phyloP scores from a whole-genome alignment of 176 grass and related monocot genomes.

The Zea luxurians region DNA sequence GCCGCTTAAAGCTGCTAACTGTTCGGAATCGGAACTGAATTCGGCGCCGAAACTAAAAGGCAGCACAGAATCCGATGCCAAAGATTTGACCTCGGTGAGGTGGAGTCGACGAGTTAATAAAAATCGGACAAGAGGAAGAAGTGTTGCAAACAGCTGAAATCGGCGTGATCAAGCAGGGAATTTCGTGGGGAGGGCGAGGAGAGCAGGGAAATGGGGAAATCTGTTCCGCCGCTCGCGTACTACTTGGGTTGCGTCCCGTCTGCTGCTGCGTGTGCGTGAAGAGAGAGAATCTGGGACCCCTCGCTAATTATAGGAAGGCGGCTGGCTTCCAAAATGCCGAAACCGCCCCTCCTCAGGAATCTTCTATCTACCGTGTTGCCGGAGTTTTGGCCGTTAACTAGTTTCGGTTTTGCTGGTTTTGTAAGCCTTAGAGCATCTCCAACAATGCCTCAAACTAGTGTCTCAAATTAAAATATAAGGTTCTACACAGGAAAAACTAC shows the following conservation, averaged over 20 bases:
- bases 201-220: constrained; percentile 32
- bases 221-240: constrained; percentile 32
- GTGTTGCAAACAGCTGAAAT: neutral
- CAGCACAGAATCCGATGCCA: constrained; percentile 15
- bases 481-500: no score
- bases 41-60: neutral
- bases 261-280: constrained; percentile 29
- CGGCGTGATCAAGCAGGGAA: neutral
- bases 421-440: no score
- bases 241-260: constrained; percentile 35
- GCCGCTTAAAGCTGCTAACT: neutral
- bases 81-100: neutral
- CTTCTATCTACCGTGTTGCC: neutral
- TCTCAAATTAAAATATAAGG: no score
- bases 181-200: neutral
- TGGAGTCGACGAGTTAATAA: constrained; percentile 25
- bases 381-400: neutral
- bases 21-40: neutral
- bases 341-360: constrained; percentile 18
- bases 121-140: neutral
- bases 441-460: no score
- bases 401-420: constrained; percentile 9
- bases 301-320: constrained; percentile 43
- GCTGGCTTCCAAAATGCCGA: neutral
- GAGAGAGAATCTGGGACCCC: constrained; percentile 44